These are phyloP conservation scores for Inga laurina DNA, from an alignment of 306 rosid genomes.

Conservation along the genomic window DNA sequence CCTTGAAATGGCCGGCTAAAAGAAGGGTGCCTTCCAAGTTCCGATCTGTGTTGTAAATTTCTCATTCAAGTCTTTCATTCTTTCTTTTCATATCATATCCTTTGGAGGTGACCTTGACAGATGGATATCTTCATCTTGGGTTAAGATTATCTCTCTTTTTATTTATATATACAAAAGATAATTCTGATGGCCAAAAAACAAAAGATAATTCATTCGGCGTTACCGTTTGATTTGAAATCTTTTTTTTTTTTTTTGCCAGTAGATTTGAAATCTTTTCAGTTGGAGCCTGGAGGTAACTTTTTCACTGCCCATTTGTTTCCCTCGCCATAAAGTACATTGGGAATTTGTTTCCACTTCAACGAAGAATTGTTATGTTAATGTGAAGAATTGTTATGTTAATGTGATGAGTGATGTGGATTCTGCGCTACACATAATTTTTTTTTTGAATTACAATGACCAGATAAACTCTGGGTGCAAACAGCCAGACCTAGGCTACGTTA, in stretches of 20 bases:
- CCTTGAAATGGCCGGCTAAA: constrained; percentile 34
- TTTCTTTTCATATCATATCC: neutral
- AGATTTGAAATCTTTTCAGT: neutral
- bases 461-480: too few relatives aligned
- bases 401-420: neutral
- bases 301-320: too few relatives aligned
- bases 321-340: neutral
- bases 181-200: neutral
- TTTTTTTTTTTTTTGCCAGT: too few relatives aligned
- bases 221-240: constrained; percentile 4
- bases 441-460: too few relatives aligned
- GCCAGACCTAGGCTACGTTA: too few relatives aligned
- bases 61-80: neutral
- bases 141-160: neutral
- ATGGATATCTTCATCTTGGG: neutral
- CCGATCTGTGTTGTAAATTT: neutral
- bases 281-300: neutral
- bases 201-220: neutral
- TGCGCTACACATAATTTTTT: neutral
- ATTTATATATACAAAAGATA: neutral
- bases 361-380: neutral
- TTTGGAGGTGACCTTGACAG: constrained; percentile 8
- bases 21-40: neutral
- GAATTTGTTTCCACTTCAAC: neutral
- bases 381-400: neutral